Evolutionary conservation across 345 rosid species (phyloP).

Genomic region (Capsella bursapastoris): DNA sequence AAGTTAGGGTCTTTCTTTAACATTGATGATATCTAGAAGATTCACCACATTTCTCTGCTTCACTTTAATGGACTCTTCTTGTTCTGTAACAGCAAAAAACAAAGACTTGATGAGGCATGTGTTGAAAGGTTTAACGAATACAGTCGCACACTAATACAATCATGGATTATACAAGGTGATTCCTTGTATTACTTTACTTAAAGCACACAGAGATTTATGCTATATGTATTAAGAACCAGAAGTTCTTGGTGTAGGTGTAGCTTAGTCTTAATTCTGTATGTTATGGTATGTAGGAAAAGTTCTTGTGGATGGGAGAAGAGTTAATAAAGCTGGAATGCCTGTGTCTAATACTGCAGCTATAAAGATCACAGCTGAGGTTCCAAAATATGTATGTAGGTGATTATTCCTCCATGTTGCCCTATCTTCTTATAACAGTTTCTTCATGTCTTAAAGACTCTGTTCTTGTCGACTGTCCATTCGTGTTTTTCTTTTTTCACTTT

Average conservation of each 20-base stretch:
- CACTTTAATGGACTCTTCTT: slow-evolving; percentile 10
- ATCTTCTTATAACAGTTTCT: slow-evolving; percentile 27
- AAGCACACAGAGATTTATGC: background rate
- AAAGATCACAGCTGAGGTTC: slow-evolving; percentile 79
- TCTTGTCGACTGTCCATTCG: slow-evolving; percentile 26
- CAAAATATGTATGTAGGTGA: slow-evolving; percentile 99
- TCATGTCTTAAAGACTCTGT: background rate
- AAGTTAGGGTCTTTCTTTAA: slow-evolving; percentile 50
- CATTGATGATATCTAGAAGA: background rate
- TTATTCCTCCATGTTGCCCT: slow-evolving; percentile 46
- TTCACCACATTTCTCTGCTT: slow-evolving; percentile 3
- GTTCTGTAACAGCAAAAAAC: slow-evolving; percentile 52
- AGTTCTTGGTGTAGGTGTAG: slow-evolving; percentile 1
- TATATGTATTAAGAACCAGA: background rate
- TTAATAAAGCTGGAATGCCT: slow-evolving; percentile 87
- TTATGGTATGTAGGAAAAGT: slow-evolving; percentile 68
- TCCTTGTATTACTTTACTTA: background rate
- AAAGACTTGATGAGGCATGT: slow-evolving; percentile 91
- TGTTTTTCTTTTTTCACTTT: no score
- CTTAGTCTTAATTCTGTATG: slow-evolving; percentile 22
- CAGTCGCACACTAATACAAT: slow-evolving; percentile 79
- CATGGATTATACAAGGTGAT: slow-evolving; percentile 90
- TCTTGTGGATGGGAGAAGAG: slow-evolving; percentile 80
- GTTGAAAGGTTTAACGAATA: slow-evolving; percentile 89
- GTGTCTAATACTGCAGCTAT: slow-evolving; percentile 70